Evolutionary conservation across 257 asterid species (phyloP).

Genomic region (Nicotiana noctiflora): DNA sequence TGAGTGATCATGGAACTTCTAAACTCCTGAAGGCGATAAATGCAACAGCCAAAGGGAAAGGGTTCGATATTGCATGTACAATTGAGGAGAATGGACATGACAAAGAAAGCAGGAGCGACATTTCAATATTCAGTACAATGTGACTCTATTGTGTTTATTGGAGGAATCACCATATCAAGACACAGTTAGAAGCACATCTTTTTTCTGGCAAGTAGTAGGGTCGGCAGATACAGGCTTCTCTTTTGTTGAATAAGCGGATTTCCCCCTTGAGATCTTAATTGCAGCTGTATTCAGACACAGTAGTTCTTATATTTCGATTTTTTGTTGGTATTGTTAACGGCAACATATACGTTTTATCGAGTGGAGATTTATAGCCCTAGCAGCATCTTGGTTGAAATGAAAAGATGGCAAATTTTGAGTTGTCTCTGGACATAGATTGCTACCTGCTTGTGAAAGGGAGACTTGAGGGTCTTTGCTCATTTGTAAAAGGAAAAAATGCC

Average conservation of each 20-base stretch:
- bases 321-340: too few species aligned
- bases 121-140: background rate
- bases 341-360: background rate
- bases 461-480: background rate
- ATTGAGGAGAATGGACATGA: background rate
- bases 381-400: background rate
- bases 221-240: background rate
- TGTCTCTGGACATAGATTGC: background rate
- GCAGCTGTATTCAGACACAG: background rate
- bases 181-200: background rate
- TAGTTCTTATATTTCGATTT: background rate
- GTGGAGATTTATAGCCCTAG: background rate
- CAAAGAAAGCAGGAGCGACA: background rate
- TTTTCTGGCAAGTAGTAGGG: background rate
- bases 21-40: background rate
- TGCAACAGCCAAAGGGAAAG: background rate
- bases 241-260: too few species aligned
- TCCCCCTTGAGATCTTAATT: background rate
- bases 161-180: background rate
- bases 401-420: background rate
- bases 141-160: background rate
- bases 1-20: constrained; percentile 5
- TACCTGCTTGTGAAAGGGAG: background rate
- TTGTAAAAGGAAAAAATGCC: too few species aligned
- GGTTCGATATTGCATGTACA: background rate